A percentile compares a stretch with the other conserved stretches of the same genome.
Evolutionary conservation across 2,329 filamentous ascomycete genomes (phyloP).

Genomic region (Onygena corvina): DNA sequence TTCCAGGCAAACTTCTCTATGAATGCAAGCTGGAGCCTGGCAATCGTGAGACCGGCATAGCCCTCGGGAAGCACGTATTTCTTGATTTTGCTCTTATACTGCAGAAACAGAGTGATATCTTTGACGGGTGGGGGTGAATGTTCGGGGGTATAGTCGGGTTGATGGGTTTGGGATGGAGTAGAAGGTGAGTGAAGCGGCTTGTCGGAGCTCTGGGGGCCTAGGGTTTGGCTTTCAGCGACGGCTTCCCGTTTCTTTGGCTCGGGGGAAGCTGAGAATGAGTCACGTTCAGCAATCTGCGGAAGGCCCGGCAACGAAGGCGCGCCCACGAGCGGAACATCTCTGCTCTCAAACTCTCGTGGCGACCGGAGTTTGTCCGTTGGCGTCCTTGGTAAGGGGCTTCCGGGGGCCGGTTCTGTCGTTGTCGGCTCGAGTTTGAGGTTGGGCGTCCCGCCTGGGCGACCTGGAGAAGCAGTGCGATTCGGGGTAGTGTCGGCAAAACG

Average conservation of each 20-base stretch:
- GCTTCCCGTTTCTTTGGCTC: neutral
- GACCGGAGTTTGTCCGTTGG: conserved; percentile 53
- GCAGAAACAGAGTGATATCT: conserved; percentile 83
- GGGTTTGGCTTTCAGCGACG: neutral
- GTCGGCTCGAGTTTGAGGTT: conserved; percentile 26
- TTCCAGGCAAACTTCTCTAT: conserved; percentile 99
- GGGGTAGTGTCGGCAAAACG: conserved; percentile 49
- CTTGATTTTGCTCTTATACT: conserved; percentile 95
- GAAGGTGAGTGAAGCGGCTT: conserved; percentile 7
- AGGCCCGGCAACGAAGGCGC: conserved; percentile 48
- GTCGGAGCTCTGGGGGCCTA: neutral
- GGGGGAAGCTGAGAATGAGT: conserved; percentile 21
- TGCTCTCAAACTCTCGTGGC: conserved; percentile 26
- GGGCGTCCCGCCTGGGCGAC: conserved; percentile 22
- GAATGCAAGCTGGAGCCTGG: conserved; percentile 82
- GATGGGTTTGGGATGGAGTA: conserved; percentile 9
- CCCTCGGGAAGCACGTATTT: conserved; percentile 85
- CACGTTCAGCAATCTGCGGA: conserved; percentile 27
- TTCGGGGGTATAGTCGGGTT: conserved; percentile 41
- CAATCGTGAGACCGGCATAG: conserved; percentile 70
- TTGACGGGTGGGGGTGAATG: conserved; percentile 59
- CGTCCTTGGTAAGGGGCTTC: conserved; percentile 44
- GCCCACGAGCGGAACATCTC: conserved; percentile 34
- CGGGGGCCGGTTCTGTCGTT: conserved; percentile 19
- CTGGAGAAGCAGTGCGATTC: conserved; percentile 36